Percentiles rank a stretch among this genome's conserved stretches.
Conservation (phyloP, 805 yeast species). For the Saturnispora ahearnii region DNA sequence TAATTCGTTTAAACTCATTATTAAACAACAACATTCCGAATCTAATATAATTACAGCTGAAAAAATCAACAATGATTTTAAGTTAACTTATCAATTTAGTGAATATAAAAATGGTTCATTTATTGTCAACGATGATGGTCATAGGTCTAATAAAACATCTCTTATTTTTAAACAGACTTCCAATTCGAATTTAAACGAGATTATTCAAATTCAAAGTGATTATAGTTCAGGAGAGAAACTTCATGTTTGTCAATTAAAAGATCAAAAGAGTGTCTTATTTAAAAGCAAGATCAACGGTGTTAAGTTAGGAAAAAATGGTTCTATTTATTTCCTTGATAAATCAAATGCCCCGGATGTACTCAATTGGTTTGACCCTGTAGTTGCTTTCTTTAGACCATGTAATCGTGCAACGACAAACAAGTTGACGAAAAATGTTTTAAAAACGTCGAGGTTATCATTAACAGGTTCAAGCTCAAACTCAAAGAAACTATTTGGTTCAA, state of each 20-base stretch:
- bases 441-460: constrained; percentile 9
- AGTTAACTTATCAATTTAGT: constrained; percentile 13
- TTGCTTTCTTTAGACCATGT: constrained; percentile 26
- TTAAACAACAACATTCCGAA: constrained; percentile 20
- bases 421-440: constrained; percentile 21
- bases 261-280: constrained; percentile 16
- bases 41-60: constrained; percentile 19
- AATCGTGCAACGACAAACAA: constrained; percentile 23
- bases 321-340: constrained; percentile 22
- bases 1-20: constrained; percentile 26
- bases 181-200: background rate
- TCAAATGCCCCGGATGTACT: constrained; percentile 10
- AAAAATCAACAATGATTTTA: constrained; percentile 19
- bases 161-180: background rate
- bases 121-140: constrained; percentile 1
- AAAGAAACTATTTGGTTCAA: constrained; percentile 9
- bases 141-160: background rate
- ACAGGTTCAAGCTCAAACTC: background rate
- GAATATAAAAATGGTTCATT: constrained; percentile 14
- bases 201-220: constrained; percentile 6
- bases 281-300: constrained; percentile 25
- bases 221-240: constrained; percentile 15
- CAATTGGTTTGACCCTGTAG: constrained; percentile 23
- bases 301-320: constrained; percentile 24
- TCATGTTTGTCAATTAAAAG: constrained; percentile 19